Base-by-base conservation (phyloP, 345 rosid genomes). In the Camelina laxa region DNA sequence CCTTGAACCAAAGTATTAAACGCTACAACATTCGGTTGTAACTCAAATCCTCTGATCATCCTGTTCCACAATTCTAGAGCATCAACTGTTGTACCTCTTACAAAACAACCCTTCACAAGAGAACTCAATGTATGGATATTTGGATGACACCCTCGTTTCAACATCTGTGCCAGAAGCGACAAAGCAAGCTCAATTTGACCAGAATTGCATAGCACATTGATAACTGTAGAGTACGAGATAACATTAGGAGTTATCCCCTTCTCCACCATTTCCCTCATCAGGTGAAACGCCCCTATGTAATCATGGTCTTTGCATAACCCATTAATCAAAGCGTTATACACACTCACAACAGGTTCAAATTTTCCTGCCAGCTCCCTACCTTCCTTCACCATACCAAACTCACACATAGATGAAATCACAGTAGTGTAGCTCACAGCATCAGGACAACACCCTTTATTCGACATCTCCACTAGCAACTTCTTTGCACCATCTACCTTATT, bases 351-450 rank as follows among this genome's bases (percentile, higher is more conserved):
- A 0, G 85, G 88, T 58, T 80, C 83, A 66, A 86, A 88, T 48
- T 80, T 85, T 75, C 9, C 70, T 0, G 86, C 85, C 6, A 91
- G 83, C 76, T 85, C 83, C 83, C 83, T 82, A 9, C 91, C 96
- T 74, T 89, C 91, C 64, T 86, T 91, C 63, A 88, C 82, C 81
- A 81, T 80, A 44, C 96, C 91, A 41, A 80, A 71, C 75, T 76
- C 86, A 81, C 92, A 93, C 90, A 93, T 82, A 0, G 89, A 87
- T 12, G 97, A 89, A 19, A 91, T 73, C 65, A 91, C 81, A 2
- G 93, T 89, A 0, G 96, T 82, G 76, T 86, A 91, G 80, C 98
- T 91, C 73, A 91, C 91, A 10, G 79, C 86, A 74, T 93, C 96
- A 4, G 98, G 97, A 56, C 72, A 72, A 75, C 92, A 89, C 0